Percentiles rank a stretch among this genome's conserved stretches.
These are phyloP conservation scores for Lignosus rhinocerotis DNA, from an alignment of 1,284 basidiomycete species.

Conservation along the genomic window DNA sequence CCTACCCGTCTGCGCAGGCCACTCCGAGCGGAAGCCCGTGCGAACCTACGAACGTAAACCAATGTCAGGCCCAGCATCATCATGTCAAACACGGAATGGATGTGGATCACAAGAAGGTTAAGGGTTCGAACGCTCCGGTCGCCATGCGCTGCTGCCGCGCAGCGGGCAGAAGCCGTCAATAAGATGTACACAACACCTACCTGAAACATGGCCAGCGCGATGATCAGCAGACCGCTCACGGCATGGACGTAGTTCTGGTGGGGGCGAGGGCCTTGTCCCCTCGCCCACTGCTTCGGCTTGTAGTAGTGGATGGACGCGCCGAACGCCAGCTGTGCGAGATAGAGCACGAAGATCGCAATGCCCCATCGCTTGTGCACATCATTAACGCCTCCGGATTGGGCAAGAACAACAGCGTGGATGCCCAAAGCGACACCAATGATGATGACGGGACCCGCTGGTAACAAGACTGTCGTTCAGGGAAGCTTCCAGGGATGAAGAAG, in stretches of 20 bases:
- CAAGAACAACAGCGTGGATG: slow-evolving; percentile 44
- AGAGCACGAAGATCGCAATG: slow-evolving; percentile 55
- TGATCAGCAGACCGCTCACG: slow-evolving; percentile 48
- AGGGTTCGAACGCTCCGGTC: neutral
- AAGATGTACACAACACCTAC: slow-evolving; percentile 9
- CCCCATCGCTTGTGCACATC: slow-evolving; percentile 61
- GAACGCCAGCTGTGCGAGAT: slow-evolving; percentile 53
- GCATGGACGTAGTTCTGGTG: slow-evolving; percentile 60
- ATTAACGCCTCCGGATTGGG: slow-evolving; percentile 40
- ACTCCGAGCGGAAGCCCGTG: slow-evolving; percentile 48
- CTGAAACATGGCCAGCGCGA: slow-evolving; percentile 47
- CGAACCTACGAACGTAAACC: slow-evolving; percentile 40
- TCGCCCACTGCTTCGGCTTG: slow-evolving; percentile 39
- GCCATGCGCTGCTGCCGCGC: neutral
- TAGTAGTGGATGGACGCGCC: slow-evolving; percentile 61
- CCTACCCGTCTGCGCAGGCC: slow-evolving; percentile 46
- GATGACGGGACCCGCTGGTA: slow-evolving; percentile 43
- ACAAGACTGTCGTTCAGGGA: neutral
- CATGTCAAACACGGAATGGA: neutral
- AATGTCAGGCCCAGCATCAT: neutral
- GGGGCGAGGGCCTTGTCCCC: slow-evolving; percentile 37
- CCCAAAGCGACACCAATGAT: slow-evolving; percentile 50
- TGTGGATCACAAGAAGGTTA: neutral
- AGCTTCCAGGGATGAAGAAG: neutral
- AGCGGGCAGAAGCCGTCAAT: neutral